Percentiles rank a stretch among this genome's conserved stretches.
These are phyloP conservation scores for Tripidium arundinaceum DNA, from an alignment of 202 grass and related monocot genomes.

Conservation along the genomic window DNA sequence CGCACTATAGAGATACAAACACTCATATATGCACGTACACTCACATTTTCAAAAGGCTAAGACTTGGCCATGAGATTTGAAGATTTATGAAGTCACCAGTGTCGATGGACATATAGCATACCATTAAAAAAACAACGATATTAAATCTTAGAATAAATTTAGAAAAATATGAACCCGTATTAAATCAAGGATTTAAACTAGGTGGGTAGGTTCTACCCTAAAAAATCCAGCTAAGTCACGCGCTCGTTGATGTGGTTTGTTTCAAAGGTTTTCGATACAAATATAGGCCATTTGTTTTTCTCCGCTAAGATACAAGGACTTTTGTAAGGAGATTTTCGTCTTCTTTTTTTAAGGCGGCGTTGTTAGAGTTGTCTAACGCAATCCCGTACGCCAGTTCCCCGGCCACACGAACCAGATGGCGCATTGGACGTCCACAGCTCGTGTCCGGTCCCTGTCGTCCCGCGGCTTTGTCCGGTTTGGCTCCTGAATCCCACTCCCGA, in stretches of 20 bases:
- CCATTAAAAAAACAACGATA: too few species aligned
- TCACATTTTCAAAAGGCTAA: too few species aligned
- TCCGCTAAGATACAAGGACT: too few species aligned
- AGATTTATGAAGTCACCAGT: too few species aligned
- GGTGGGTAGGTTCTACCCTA: background rate
- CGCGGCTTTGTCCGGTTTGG: constrained; percentile 22
- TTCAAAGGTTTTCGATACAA: background rate
- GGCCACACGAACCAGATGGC: constrained; percentile 25
- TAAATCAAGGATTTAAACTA: too few species aligned
- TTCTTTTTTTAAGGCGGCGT: background rate
- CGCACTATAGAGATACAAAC: too few species aligned
- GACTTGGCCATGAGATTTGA: too few species aligned
- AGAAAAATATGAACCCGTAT: too few species aligned
- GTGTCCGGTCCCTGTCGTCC: constrained; percentile 17
- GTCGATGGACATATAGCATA: too few species aligned
- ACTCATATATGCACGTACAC: too few species aligned
- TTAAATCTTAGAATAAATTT: too few species aligned
- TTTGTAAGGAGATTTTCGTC: background rate
- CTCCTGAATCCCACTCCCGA: background rate
- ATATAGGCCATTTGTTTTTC: background rate
- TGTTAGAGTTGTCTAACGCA: background rate
- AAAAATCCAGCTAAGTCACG: background rate
- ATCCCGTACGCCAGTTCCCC: background rate
- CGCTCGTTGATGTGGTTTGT: background rate
- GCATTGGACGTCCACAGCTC: constrained; percentile 18